A percentile compares a stretch with the other conserved stretches of the same genome.
Evolutionary conservation across 352 stramenopile genomes (phyloP).

Genomic region (Phytopythium boreale): DNA sequence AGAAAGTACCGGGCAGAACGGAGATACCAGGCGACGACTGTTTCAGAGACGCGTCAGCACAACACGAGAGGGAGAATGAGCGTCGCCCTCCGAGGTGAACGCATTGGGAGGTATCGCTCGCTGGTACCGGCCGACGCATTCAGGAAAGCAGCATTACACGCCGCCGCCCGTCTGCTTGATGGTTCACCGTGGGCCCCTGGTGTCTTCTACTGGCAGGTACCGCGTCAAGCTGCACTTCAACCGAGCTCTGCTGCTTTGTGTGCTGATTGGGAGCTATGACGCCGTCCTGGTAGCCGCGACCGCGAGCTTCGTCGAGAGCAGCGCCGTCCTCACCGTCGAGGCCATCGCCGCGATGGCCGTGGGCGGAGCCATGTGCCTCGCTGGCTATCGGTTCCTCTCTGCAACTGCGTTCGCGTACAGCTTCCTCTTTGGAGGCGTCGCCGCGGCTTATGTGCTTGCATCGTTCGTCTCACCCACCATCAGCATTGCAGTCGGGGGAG

Average conservation of each 20-base stretch:
- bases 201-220: background rate
- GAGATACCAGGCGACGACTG: too few species aligned
- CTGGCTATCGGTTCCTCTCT: background rate
- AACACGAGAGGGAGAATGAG: too few species aligned
- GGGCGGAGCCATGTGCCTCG: conserved; percentile 27
- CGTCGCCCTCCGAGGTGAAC: too few species aligned
- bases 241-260: background rate
- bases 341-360: conserved; percentile 29
- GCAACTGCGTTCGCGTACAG: background rate
- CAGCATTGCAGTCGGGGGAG: background rate
- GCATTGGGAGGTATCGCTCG: too few species aligned
- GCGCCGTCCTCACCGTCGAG: conserved; percentile 19
- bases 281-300: background rate
- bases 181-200: background rate
- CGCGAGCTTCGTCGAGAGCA: background rate
- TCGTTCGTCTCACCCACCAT: background rate
- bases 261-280: background rate
- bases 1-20: background rate
- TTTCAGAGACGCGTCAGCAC: too few species aligned
- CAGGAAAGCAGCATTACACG: background rate
- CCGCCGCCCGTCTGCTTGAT: background rate
- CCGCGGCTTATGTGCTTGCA: background rate
- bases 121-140: too few species aligned
- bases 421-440: background rate
- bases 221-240: background rate